phyloP scores from a whole-genome alignment of 1,139 yeast genomes.

The Wickerhamomyces sp. region DNA sequence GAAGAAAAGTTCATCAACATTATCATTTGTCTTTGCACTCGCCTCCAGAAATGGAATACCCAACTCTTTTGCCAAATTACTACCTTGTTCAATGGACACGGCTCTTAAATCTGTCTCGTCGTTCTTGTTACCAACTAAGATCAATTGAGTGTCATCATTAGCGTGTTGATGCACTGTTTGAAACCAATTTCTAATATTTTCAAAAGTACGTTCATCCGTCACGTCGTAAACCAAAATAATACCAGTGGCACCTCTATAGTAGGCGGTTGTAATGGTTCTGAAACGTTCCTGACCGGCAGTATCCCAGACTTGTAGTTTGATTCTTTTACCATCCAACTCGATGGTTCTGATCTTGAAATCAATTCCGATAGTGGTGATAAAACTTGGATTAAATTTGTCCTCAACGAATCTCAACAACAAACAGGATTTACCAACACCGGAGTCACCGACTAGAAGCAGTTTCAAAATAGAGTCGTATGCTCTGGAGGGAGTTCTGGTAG shows the following conservation, averaged over 20 bases:
- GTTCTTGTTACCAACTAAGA: conserved; percentile 91
- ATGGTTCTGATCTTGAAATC: conserved; percentile 97
- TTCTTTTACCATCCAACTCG: conserved; percentile 86
- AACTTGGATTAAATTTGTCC: conserved; percentile 93
- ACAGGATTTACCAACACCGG: conserved; percentile 97
- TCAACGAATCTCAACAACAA: conserved; percentile 90
- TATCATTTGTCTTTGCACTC: conserved; percentile 87
- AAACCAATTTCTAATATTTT: conserved; percentile 81
- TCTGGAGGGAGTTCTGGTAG: conserved; percentile 63
- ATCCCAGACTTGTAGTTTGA: conserved; percentile 97
- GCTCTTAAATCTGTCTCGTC: conserved; percentile 76
- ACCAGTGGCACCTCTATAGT: conserved; percentile 99
- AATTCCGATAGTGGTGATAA: conserved; percentile 95
- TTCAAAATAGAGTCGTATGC: conserved; percentile 94
- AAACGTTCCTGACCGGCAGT: conserved; percentile 99
- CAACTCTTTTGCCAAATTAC: conserved; percentile 78
- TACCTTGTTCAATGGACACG: conserved; percentile 86
- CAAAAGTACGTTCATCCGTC: conserved; percentile 90
- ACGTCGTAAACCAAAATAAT: conserved; percentile 94
- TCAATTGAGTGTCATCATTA: conserved; percentile 88
- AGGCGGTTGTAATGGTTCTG: conserved; percentile 96
- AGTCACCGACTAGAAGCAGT: conserved; percentile 90
- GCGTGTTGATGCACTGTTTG: conserved; percentile 96
- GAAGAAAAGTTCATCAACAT: conserved; percentile 88
- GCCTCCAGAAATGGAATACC: conserved; percentile 93